phyloP scores from a whole-genome alignment of 768 basidiomycete genomes.

The Amanita exitialis region DNA sequence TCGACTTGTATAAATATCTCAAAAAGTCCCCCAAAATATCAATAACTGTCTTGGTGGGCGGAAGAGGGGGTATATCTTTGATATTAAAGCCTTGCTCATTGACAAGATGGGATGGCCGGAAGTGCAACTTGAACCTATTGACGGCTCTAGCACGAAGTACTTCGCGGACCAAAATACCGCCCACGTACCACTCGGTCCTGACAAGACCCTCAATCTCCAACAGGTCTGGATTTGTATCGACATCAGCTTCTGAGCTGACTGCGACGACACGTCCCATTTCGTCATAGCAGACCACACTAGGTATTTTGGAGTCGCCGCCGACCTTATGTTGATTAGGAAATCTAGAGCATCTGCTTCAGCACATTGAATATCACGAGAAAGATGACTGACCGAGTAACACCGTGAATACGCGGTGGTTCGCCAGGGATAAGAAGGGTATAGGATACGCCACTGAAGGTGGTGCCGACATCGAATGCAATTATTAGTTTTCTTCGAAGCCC shows the following conservation, averaged over 20 bases:
- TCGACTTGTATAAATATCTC: slow-evolving; percentile 29
- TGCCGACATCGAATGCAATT: slow-evolving; percentile 42
- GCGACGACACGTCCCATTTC: not conserved
- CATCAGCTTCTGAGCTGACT: slow-evolving; percentile 2
- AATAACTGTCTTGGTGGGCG: slow-evolving; percentile 26
- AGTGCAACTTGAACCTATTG: slow-evolving; percentile 4
- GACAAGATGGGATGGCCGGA: not conserved
- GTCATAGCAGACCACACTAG: slow-evolving; percentile 5
- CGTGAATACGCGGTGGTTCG: slow-evolving; percentile 20
- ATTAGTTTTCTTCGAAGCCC: slow-evolving; percentile 31
- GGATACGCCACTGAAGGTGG: slow-evolving; percentile 34
- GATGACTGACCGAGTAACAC: slow-evolving; percentile 22
- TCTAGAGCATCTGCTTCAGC: not conserved
- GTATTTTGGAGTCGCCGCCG: slow-evolving; percentile 5
- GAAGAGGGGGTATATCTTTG: slow-evolving; percentile 25
- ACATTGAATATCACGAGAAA: slow-evolving; percentile 3
- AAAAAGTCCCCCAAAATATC: slow-evolving; percentile 40
- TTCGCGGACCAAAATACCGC: not conserved
- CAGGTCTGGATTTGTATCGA: not conserved
- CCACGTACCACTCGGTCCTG: not conserved
- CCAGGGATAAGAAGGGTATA: slow-evolving; percentile 24
- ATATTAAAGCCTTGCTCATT: not conserved
- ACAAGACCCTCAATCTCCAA: not conserved
- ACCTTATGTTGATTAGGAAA: not conserved
- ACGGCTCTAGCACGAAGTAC: not conserved